Evolutionary conservation across 345 rosid species (phyloP).

Genomic region (Rhodomyrtus tomentosa): DNA sequence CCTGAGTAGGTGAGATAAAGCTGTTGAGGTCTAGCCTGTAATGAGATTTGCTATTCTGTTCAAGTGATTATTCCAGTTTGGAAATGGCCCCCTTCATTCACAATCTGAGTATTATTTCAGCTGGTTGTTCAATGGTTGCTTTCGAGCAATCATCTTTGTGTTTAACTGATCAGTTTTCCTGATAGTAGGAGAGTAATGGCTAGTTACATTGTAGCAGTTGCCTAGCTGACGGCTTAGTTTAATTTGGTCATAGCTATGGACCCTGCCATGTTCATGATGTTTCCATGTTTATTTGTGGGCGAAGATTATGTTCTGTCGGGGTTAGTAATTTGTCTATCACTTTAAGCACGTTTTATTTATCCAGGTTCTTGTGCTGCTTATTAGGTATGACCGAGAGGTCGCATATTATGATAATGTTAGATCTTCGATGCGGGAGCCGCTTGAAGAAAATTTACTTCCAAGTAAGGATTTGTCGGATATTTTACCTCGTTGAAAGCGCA

Average conservation of each 20-base stretch:
- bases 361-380: neutral
- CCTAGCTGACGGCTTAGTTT: neutral
- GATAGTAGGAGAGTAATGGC: neutral
- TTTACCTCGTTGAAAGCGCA: neutral
- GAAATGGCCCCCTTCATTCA: neutral
- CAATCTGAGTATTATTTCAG: neutral
- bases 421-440: conserved; percentile 66
- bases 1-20: neutral
- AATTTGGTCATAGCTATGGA: neutral
- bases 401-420: conserved; percentile 79
- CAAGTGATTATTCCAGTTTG: neutral
- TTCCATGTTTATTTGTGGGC: neutral
- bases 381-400: conserved; percentile 82
- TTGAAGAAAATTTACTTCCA: conserved; percentile 86
- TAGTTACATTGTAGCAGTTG: neutral
- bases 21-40: neutral
- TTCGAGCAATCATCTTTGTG: too few relatives aligned
- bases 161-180: too few relatives aligned
- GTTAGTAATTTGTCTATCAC: neutral
- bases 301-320: neutral
- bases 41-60: neutral
- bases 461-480: conserved; percentile 23
- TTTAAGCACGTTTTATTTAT: neutral
- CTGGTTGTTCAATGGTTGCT: neutral
- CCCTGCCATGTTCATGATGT: neutral